A percentile compares a stretch with the other conserved stretches of the same genome.
phyloP scores from a whole-genome alignment of 371 early-diverging fungal genomes.

The Haplosporangium sp. region DNA sequence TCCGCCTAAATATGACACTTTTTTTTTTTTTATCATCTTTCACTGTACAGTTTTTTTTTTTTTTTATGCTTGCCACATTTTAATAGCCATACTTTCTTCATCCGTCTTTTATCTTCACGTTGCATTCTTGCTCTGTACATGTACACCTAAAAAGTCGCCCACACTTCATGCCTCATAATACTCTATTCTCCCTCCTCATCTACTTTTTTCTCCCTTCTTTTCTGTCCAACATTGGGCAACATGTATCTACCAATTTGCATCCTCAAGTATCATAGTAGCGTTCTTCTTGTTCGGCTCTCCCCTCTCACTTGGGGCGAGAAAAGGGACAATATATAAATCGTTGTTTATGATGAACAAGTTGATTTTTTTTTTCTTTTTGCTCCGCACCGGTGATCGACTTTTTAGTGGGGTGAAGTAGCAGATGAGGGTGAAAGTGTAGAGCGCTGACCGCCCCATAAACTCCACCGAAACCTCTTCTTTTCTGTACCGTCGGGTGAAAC shows the following conservation, averaged over 20 bases:
- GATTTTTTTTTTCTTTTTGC: background rate
- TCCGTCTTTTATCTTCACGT: background rate
- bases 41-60: background rate
- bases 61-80: background rate
- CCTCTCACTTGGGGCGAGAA: too few relatives aligned
- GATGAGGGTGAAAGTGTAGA: background rate
- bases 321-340: too few relatives aligned
- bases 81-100: background rate
- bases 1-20: background rate
- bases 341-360: too few relatives aligned
- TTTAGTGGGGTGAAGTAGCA: background rate
- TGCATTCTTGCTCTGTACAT: background rate
- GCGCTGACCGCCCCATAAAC: background rate
- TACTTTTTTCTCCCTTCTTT: too few relatives aligned
- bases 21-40: constrained; percentile 3
- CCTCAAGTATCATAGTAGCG: too few relatives aligned
- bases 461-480: background rate
- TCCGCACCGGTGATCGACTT: background rate
- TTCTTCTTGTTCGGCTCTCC: too few relatives aligned
- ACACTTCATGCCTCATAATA: too few relatives aligned
- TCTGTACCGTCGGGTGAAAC: background rate
- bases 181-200: too few relatives aligned
- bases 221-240: too few relatives aligned
- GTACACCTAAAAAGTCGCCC: too few relatives aligned
- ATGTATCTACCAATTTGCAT: too few relatives aligned